Evolutionary conservation across 257 asterid species (phyloP).

Genomic region (Salvia splendens): DNA sequence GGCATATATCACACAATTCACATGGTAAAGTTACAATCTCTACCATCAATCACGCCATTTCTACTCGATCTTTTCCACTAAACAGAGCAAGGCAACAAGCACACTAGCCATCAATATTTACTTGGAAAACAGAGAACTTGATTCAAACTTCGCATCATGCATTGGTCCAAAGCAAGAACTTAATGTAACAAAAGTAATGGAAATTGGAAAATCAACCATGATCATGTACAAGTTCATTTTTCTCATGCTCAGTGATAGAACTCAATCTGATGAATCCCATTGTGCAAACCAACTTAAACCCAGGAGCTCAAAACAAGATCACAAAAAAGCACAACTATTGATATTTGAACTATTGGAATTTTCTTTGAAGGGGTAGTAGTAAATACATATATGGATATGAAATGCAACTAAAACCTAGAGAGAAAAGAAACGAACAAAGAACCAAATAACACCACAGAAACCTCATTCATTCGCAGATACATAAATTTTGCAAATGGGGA

Average conservation of each 20-base stretch:
- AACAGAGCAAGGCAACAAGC: neutral
- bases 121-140: too few relatives aligned
- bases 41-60: neutral
- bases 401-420: constrained; percentile 10
- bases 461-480: constrained; percentile 37
- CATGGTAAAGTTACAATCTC: neutral
- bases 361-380: constrained; percentile 25
- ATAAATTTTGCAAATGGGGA: neutral
- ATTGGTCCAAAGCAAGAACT: too few relatives aligned
- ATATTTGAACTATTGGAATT: constrained; percentile 31
- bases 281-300: neutral
- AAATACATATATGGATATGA: constrained; percentile 38
- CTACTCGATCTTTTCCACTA: neutral
- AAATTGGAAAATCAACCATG: neutral
- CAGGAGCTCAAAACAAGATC: neutral
- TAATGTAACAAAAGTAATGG: too few relatives aligned
- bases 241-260: neutral
- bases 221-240: neutral
- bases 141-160: too few relatives aligned
- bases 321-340: constrained; percentile 22
- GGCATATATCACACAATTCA: too few relatives aligned
- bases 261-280: too few relatives aligned
- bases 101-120: neutral
- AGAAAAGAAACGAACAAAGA: neutral
- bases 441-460: constrained; percentile 29